A percentile compares a stretch with the other conserved stretches of the same genome.
phyloP scores from a whole-genome alignment of 2,329 filamentous ascomycete species.

The Fusarium albidum region DNA sequence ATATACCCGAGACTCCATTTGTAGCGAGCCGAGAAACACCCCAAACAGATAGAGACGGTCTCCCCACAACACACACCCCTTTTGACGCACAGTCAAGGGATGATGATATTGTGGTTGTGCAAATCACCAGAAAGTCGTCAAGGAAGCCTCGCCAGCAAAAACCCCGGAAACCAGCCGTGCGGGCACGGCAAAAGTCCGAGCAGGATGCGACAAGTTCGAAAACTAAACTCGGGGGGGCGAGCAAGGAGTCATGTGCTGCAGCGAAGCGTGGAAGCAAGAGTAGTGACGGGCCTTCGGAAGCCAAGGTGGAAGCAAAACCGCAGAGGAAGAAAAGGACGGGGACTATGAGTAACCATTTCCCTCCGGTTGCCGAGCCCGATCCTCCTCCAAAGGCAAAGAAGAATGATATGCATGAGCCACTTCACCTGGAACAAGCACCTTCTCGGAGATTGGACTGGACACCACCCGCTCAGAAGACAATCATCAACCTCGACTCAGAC shows the following conservation, averaged over 20 bases:
- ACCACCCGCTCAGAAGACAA: constrained; percentile 59
- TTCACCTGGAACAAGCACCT: constrained; percentile 58
- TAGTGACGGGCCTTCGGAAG: not conserved
- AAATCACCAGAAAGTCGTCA: constrained; percentile 27
- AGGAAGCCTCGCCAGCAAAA: constrained; percentile 33
- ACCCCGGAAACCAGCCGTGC: constrained; percentile 20
- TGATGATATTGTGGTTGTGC: constrained; percentile 34
- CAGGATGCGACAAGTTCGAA: constrained; percentile 3
- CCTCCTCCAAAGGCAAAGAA: constrained; percentile 20
- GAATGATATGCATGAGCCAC: constrained; percentile 43
- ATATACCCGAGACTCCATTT: not conserved
- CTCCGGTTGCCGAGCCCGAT: constrained; percentile 25
- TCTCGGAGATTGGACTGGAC: constrained; percentile 73
- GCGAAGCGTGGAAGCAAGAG: constrained; percentile 46
- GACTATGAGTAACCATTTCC: constrained; percentile 47
- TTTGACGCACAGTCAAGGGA: constrained; percentile 4
- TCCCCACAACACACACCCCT: not conserved
- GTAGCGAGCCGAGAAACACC: not conserved
- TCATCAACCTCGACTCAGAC: constrained; percentile 41
- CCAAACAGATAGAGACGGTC: not conserved
- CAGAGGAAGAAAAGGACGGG: constrained; percentile 35
- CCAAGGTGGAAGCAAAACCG: constrained; percentile 22
- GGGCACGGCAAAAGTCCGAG: constrained; percentile 16
- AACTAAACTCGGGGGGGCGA: not conserved
- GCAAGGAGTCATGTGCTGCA: not conserved